These are phyloP conservation scores for Gastrolobium villosum DNA, from an alignment of 306 rosid species.

Conservation along the genomic window DNA sequence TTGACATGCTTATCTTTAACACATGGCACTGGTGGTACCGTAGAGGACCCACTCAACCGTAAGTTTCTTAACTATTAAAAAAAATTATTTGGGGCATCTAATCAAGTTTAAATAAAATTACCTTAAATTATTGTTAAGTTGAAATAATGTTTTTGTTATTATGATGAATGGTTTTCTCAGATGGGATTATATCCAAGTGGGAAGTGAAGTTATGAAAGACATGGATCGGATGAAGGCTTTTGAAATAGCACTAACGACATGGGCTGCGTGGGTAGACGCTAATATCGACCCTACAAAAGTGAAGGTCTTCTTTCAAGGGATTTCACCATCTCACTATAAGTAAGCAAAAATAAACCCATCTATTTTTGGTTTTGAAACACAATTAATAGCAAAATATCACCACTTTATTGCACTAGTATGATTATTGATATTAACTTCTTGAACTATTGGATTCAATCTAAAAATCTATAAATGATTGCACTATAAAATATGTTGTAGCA, in stretches of 20 bases:
- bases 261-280: constrained; percentile 82
- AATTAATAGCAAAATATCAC: background rate
- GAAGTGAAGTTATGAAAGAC: constrained; percentile 61
- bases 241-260: constrained; percentile 78
- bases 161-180: constrained; percentile 49
- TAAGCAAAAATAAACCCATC: constrained; percentile 47
- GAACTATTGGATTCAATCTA: background rate
- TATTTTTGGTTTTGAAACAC: background rate
- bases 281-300: constrained; percentile 68
- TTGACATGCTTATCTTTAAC: constrained; percentile 87
- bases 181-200: constrained; percentile 83
- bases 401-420: background rate
- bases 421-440: background rate
- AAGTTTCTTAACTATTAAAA: constrained; percentile 8
- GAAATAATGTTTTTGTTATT: background rate
- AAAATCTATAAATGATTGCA: too few relatives aligned
- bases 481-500: background rate
- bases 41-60: constrained; percentile 97
- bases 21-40: constrained; percentile 99
- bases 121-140: background rate
- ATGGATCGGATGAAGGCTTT: constrained; percentile 90
- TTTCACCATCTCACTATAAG: constrained; percentile 98
- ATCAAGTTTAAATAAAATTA: constrained; percentile 4
- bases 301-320: constrained; percentile 85
- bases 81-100: background rate